Base-by-base conservation (phyloP, 2,329 filamentous ascomycete species). In the Aspergillus pseudoviridinutans region DNA sequence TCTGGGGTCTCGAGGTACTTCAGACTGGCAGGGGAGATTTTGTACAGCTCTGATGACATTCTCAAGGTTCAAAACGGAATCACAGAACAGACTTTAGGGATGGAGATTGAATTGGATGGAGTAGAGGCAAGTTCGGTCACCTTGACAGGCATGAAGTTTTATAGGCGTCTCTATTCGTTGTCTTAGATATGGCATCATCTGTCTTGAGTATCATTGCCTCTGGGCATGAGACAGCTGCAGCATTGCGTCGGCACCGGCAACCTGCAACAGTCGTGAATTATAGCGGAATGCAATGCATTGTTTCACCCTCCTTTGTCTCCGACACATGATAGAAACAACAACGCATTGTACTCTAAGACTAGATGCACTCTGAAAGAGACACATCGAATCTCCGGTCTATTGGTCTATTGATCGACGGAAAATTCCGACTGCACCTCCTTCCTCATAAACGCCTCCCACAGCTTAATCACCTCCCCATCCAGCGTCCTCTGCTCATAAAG, bases 401-500 rank as follows among this genome's bases (percentile, higher is more conserved):
- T 38, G 17, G 32, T 38, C 12, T 38, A 38, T 38, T 38, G 14
- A 17, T 38, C 32, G 17, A 17, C 32, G 2, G n/a, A 46, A 47
- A 4, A 7, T 14, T 27, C 44, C 10, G 3, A 6, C 22, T 24
- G 44, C n/a, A 47, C 10, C 44, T 56, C 57, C 55, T 65, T 65
- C 10, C 54, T 57, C 63, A 65, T 62, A 42, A 64, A 62, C 1
- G 58, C 60, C 51, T 58, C 63, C 57, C 58, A 56, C 1, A 65
- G 20, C 28, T 6, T n/a, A 20, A 62, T 25, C 4, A 29, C 12
- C 8, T 50, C 47, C 7, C 63, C 63, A 47, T 65, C 55, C 22
- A 64, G 44, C 17, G 55, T 47, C 22, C 35, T 53, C 4, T 29
- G 54, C 20, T 57, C 50, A 42, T 60, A 60, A 24, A 60, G 27